Base-by-base conservation (phyloP, 306 rosid species). In the Vachellia pachyceras region DNA sequence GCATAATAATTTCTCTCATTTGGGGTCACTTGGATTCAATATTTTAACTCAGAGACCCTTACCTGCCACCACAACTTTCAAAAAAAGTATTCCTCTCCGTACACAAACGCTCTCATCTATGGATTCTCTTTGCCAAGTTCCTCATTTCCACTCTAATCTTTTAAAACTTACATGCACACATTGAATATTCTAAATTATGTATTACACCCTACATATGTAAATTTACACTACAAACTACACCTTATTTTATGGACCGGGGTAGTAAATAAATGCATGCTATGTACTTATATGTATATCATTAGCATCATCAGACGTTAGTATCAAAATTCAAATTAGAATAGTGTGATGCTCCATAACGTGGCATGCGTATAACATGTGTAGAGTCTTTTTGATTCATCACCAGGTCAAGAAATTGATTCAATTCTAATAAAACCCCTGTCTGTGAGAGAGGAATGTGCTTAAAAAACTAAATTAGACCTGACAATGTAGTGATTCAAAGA, bases 111-210 rank as follows among this genome's bases (percentile, higher is more conserved):
- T 41, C 33, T 41, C 33, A 55, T 81, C 40, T 76, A 41, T 72
- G 76, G 79, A 83, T 83, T 72, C 79, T 55, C 23, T 63, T n/a
- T 63, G 69, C 52, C 64, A 29, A 39, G 58, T 49, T 63, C 69
- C 60, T 35, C 33, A n/a, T 41, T 57, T 72, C 52, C 55, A 25
- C 68, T 44, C 42, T 64, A 49, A 61, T 71, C 49, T n/a, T 77
- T 45, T 75, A 73, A 18, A 29, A 29, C 33, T 35, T 36, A 11
- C 36, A 39, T 39, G 12, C 10, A 5, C 11, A 60, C 13, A 10
- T 25, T 22, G 35, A 25, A 11, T 10, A 25, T 3, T 10, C 17
- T n/a, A 7, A 55, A 55, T 22, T 55, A 57, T 22, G 35, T 57
- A 20, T 8, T 20, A 57, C 8, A 20, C 7, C n/a, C 1, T 7